Evolutionary conservation across 2,329 filamentous ascomycete genomes (phyloP), one percentile per base, ranked within the genome.

Genomic region (Fusarium sp.): DNA sequence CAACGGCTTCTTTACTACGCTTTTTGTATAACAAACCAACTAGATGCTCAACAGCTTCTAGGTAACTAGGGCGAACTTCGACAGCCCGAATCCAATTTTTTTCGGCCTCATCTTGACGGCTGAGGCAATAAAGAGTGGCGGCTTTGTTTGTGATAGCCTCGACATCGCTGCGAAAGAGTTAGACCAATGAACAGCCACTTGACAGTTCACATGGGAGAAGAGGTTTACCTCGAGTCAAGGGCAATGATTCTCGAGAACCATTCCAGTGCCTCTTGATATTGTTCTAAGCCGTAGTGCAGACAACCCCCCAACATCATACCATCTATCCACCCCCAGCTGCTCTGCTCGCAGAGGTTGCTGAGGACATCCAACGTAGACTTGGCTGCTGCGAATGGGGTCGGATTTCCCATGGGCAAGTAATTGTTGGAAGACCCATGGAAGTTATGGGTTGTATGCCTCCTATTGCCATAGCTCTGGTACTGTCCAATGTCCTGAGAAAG

Each of bases 121-220:
- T 90, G 12, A 98, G 86, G 61, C 94, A 94, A 72, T 97, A 90
- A 25, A 97, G 84, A 2, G 95, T 94, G 24, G 95, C 95, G 24
- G 95, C 96, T 65, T 97, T 88, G 78, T 98, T 98, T 24, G 95
- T 97, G 45, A 96, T 91, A 24, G 95, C 94, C 82, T 99, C 96
- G 51, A 98, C 92, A 78, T 98, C 93, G 74, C 91, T 93, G 74
- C 65, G 69, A 78, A 75, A 72, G 69, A 65, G 74, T 79, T 71
- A 78, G 73, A 78, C 60, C 56, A 65, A 71, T 72, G 68, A 71
- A 73, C 63, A 73, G 65, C 72, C 74, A 75, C 73, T 76, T 77
- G 74, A 77, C 71, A 73, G 71, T 74, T 74, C 70, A 72, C 70
- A 46, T 68, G 65, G 72, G 74, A 71, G 58, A 72, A 69, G 56